Evolutionary conservation across 306 rosid genomes (phyloP).

Genomic region (Cucurbita ficifolia): DNA sequence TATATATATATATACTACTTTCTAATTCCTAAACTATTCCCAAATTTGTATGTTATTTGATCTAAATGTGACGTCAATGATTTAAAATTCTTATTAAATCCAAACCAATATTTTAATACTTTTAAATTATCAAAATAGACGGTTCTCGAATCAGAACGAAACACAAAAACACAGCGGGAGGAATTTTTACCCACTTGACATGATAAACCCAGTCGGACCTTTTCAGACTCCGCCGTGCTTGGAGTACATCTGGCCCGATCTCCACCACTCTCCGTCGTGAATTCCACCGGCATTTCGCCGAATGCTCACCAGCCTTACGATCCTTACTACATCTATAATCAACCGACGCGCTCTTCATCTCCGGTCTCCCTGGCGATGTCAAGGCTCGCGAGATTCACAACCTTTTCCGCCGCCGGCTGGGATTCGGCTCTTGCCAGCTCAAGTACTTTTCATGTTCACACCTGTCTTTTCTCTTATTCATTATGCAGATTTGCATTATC

Average conservation of each 20-base stretch:
- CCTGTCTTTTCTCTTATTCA: neutral
- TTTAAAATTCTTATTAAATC: too few relatives aligned
- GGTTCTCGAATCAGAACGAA: too few relatives aligned
- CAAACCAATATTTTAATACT: too few relatives aligned
- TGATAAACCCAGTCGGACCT: neutral
- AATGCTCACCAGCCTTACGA: conserved; percentile 66
- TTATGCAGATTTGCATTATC: neutral
- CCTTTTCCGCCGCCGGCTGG: conserved; percentile 92
- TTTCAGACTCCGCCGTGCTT: neutral
- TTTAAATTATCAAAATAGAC: too few relatives aligned
- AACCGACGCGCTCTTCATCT: conserved; percentile 68
- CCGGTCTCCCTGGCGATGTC: conserved; percentile 93
- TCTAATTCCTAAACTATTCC: too few relatives aligned
- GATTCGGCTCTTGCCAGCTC: conserved; percentile 92
- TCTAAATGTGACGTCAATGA: too few relatives aligned
- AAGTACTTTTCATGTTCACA: conserved; percentile 22
- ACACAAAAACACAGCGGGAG: too few relatives aligned
- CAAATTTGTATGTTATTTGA: too few relatives aligned
- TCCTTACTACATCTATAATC: conserved; percentile 53
- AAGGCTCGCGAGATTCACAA: conserved; percentile 95
- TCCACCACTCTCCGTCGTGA: neutral
- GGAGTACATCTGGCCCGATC: neutral
- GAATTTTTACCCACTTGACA: too few relatives aligned
- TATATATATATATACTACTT: too few relatives aligned
- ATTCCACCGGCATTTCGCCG: neutral